phyloP scores from a whole-genome alignment of 176 grass and related monocot genomes.

The Avena eriantha region DNA sequence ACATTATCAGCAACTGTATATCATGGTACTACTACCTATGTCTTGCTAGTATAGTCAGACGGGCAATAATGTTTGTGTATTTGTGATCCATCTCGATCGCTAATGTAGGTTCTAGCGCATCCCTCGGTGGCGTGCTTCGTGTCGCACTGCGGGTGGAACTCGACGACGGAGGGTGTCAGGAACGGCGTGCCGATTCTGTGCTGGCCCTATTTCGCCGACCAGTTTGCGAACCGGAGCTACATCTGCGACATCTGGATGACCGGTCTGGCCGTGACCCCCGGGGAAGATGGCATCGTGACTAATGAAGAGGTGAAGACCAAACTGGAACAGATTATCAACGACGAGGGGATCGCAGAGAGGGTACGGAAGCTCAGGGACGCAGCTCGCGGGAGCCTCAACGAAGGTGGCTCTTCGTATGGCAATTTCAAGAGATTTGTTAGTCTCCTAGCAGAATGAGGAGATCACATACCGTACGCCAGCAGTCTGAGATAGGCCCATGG shows the following conservation, averaged over 20 bases:
- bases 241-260: slow-evolving; percentile 17
- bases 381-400: background rate
- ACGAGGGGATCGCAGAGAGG: background rate
- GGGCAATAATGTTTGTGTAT: no score
- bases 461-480: no score
- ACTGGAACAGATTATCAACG: background rate
- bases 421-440: no score
- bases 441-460: no score
- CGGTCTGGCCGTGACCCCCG: background rate
- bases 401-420: no score
- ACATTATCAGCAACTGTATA: background rate
- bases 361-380: background rate
- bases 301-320: background rate
- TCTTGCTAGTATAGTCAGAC: no score
- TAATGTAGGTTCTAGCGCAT: slow-evolving; percentile 30
- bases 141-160: slow-evolving; percentile 70
- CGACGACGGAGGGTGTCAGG: slow-evolving; percentile 46
- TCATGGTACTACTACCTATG: no score
- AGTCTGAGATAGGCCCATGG: no score
- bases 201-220: slow-evolving; percentile 48
- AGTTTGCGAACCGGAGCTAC: slow-evolving; percentile 44
- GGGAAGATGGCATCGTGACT: background rate
- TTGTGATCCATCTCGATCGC: no score
- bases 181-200: slow-evolving; percentile 51
- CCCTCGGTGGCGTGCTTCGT: slow-evolving; percentile 44